Evolutionary conservation across 805 yeast species (phyloP).

Genomic region (Saccharomycopsis babjevae): DNA sequence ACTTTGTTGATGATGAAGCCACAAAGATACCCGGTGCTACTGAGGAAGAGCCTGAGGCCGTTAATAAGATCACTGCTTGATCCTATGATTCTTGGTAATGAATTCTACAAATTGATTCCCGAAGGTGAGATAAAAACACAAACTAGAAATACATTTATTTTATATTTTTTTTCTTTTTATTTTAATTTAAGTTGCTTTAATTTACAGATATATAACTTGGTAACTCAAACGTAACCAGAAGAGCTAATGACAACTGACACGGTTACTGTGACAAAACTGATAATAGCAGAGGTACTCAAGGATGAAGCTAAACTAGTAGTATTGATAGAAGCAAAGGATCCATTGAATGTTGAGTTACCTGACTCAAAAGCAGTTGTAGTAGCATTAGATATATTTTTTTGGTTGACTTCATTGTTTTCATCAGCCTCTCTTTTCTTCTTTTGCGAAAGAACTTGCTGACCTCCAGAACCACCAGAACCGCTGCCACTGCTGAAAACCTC

Average conservation of each 20-base stretch:
- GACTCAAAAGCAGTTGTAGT: not conserved
- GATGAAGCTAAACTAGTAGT: not conserved
- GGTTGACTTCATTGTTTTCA: not conserved
- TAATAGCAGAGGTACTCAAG: not conserved
- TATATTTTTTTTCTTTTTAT: no score
- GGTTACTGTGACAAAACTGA: not conserved
- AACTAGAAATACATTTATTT: not conserved
- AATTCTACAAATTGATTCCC: no score
- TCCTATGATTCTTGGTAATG: not conserved
- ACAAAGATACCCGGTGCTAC: not conserved
- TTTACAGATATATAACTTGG: not conserved
- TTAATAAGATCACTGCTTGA: slow-evolving; percentile 10
- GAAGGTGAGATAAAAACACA: no score
- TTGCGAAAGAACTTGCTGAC: not conserved
- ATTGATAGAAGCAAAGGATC: not conserved
- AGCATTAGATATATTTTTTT: not conserved
- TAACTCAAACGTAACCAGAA: not conserved
- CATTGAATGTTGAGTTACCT: slow-evolving; percentile 1
- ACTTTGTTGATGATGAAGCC: slow-evolving; percentile 17
- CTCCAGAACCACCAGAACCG: not conserved
- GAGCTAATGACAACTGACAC: not conserved
- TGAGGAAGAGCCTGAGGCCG: not conserved
- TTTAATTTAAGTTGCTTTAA: not conserved
- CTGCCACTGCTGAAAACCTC: slow-evolving; percentile 47
- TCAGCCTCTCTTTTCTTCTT: not conserved